Base-by-base conservation (phyloP, 768 basidiomycete species). In the Mycena chlorophos region DNA sequence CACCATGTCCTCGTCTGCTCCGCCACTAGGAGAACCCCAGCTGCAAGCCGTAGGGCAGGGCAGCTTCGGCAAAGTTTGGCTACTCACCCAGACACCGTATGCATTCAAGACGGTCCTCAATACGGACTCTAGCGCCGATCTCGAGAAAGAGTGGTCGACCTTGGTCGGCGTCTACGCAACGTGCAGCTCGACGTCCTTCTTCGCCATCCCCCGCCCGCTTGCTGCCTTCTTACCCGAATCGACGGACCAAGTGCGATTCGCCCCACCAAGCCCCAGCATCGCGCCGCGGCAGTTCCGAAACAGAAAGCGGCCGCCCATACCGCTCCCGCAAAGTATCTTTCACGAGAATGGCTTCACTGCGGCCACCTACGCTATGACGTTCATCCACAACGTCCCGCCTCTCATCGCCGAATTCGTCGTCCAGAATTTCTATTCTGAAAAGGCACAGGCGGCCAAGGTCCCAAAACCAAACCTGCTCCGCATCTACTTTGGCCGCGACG, bases 21-120 rank as follows among this genome's bases (percentile, higher is more conserved):
- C n/a, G n/a, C n/a, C n/a, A 40, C 39, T 40, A 40, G 39, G 19
- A 40, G 39, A 40, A 40, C 39, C 39, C 34, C 27, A 54, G 43
- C 42, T 54, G 52, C 43, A 26, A 43, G 23, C 52, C 43, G 12
- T 46, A 54, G 39, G 39, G 39, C 39, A 40, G 39, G 39, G 39
- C 39, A 40, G 39, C 19, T 40, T 40, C 39, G 39, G 39, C 39
- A 40, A 40, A 40, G 39, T 40, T 40, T 40, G 39, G 39, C 39
- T 40, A 40, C 39, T 40, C 39, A 40, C 39, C 39, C 39, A 40
- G 20, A 40, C 39, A 40, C 39, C 39, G 10, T 40, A 40, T 40
- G 39, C 39, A 10, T 40, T 40, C 39, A 40, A 40, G 39, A 40
- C 39, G 19, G 39, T 40, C 12, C 39, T 40, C 39, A 40, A 40